Percentiles rank a stretch among this genome's conserved stretches.
Conservation (phyloP, 805 yeast species). For the Scheffersomyces lignosus region DNA sequence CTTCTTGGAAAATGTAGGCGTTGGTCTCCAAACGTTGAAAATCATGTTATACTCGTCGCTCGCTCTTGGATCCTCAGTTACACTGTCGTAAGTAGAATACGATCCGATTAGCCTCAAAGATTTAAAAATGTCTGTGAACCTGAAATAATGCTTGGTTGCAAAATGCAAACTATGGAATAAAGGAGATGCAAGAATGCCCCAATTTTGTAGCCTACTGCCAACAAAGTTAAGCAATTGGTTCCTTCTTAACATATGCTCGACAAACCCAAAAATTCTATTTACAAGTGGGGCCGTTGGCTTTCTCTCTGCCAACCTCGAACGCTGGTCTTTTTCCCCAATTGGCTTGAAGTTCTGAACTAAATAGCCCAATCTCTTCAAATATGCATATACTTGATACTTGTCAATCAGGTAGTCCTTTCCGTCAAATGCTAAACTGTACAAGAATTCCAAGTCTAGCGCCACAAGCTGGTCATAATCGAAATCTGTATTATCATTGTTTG, state of each 20-base stretch:
- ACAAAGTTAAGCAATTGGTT: too few species aligned
- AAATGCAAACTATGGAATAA: conserved; percentile 15
- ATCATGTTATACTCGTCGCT: conserved; percentile 31
- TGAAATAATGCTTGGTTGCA: conserved; percentile 25
- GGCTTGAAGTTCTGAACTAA: conserved; percentile 38
- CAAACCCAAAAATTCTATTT: background rate
- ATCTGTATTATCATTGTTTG: conserved; percentile 12
- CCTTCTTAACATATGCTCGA: background rate
- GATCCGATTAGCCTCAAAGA: conserved; percentile 21
- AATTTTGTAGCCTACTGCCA: background rate
- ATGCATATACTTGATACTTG: conserved; percentile 65
- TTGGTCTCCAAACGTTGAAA: conserved; percentile 85
- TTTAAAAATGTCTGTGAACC: conserved; percentile 20
- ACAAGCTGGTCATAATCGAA: conserved; percentile 23
- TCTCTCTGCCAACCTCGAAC: background rate
- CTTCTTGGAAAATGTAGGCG: conserved; percentile 65
- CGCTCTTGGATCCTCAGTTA: background rate
- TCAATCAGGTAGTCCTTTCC: conserved; percentile 43
- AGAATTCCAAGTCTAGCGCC: conserved; percentile 59
- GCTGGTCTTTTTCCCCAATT: background rate
- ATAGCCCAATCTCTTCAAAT: conserved; percentile 77
- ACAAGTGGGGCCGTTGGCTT: too few species aligned
- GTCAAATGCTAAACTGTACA: conserved; percentile 54
- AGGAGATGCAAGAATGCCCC: conserved; percentile 17
- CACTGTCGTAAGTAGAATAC: conserved; percentile 2